These are phyloP conservation scores for Nemania sp. DNA, from an alignment of 2,329 filamentous ascomycete species.

Conservation along the genomic window DNA sequence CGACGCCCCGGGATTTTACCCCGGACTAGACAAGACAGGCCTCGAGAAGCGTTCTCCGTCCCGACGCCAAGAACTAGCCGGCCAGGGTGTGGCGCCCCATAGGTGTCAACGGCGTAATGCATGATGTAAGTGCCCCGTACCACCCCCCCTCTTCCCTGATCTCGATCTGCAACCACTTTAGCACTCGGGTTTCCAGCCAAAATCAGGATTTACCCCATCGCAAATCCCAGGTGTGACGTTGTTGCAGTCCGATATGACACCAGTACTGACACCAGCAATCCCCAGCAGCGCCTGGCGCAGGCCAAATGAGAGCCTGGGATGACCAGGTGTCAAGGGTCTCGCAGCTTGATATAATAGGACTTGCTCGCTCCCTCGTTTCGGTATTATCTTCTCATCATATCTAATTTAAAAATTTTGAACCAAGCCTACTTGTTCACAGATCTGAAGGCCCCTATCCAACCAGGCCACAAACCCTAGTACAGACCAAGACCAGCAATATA, in stretches of 20 bases:
- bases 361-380: not conserved
- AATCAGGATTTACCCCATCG: conserved; percentile 27
- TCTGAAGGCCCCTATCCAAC: not conserved
- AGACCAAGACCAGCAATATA: not conserved
- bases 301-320: not conserved
- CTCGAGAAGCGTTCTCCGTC: not conserved
- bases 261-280: no score
- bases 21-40: no score
- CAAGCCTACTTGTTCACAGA: not conserved
- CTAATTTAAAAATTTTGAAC: not conserved
- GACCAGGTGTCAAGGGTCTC: no score
- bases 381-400: not conserved
- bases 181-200: conserved; percentile 15
- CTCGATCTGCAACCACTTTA: conserved; percentile 26
- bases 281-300: not conserved
- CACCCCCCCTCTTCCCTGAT: conserved; percentile 10
- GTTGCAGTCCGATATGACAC: conserved; percentile 21
- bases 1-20: no score
- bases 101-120: conserved; percentile 4
- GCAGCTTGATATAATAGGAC: conserved; percentile 12
- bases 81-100: not conserved
- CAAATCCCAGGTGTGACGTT: conserved; percentile 25
- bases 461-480: no score
- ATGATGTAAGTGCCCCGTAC: conserved; percentile 25
- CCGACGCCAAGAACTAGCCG: conserved; percentile 6